A percentile compares a stretch with the other conserved stretches of the same genome.
phyloP scores from a whole-genome alignment of 2,329 filamentous ascomycete species.

The Colletotrichum filicis region DNA sequence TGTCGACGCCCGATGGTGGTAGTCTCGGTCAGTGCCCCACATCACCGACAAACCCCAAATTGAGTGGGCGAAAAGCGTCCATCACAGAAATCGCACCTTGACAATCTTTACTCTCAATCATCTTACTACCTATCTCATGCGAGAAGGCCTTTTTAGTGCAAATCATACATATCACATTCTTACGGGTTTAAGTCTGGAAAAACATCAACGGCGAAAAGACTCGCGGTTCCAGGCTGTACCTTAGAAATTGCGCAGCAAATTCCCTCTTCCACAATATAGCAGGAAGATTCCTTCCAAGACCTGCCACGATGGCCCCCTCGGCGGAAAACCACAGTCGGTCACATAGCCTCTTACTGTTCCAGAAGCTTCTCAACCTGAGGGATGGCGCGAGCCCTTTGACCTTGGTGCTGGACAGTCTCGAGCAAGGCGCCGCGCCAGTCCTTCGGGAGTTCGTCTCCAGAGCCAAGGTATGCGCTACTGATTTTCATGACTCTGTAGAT shows the following conservation, averaged over 20 bases:
- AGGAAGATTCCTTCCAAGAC: background rate
- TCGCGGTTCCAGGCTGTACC: background rate
- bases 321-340: constrained; percentile 78
- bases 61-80: constrained; percentile 24
- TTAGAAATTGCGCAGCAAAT: background rate
- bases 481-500: background rate
- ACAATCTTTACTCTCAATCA: background rate
- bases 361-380: constrained; percentile 81
- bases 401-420: constrained; percentile 83
- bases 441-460: constrained; percentile 79
- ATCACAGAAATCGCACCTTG: background rate
- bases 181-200: too few relatives aligned
- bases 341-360: constrained; percentile 85
- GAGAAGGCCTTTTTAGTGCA: background rate
- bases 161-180: too few relatives aligned
- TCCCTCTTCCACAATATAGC: background rate
- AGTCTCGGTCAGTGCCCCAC: constrained; percentile 25
- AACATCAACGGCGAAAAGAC: background rate
- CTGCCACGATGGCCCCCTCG: constrained; percentile 61
- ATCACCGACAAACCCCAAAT: constrained; percentile 31
- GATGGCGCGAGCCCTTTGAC: constrained; percentile 89
- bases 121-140: background rate
- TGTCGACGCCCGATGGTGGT: background rate
- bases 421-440: constrained; percentile 80
- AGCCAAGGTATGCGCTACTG: constrained; percentile 65